Base-by-base conservation (phyloP, 192 early-diverging fungal species). In the Rhizophagus sp. region DNA sequence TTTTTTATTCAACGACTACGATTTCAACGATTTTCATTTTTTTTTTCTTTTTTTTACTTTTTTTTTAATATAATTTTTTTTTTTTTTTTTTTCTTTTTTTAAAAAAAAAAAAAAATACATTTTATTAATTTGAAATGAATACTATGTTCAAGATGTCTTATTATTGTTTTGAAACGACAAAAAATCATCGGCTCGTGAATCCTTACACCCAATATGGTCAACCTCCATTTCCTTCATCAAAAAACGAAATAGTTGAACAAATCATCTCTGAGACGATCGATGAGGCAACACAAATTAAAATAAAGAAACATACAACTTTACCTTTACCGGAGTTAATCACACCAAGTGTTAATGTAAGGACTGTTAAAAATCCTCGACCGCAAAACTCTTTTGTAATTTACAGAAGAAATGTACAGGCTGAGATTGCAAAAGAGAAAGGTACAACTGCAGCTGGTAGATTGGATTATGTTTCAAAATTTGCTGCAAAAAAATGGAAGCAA, bases 361-460 rank as follows among this genome's bases (percentile, higher is more conserved):
- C 71, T 13, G 47, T 73, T 30, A 73, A 73, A 50, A 73, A 73
- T 50, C 71, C 71, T 52, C 25, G 75, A 62, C 75, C 75, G n/a
- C 75, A 76, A 76, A 76, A 76, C 25, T 25, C n/a, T 64, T 76
- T 76, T 34, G 62, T 76, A 1, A 62, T 76, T 44, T 76, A 76
- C 44, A 27, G 75, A 15, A n/a, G 62, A 76, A 64, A 76, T 27
- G 62, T 76, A 41, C 75, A 76, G 65, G 75, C 57, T 13, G 75
- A 76, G 65, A 76, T 76, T 17, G 61, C 61, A 39, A 62, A 64
- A 44, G 75, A 76, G 1, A 41, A 76, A 64, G 61, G 61, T 6
- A 39, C 57, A 12, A 64, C 4, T 64, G 39, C 75, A 10, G 71
- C 71, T 47, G 71, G 71, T 25, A 73, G 47, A 73, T 76, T 76